These are phyloP conservation scores for Fusarium nurragi DNA, from an alignment of 2,329 filamentous ascomycete species.

Conservation along the genomic window DNA sequence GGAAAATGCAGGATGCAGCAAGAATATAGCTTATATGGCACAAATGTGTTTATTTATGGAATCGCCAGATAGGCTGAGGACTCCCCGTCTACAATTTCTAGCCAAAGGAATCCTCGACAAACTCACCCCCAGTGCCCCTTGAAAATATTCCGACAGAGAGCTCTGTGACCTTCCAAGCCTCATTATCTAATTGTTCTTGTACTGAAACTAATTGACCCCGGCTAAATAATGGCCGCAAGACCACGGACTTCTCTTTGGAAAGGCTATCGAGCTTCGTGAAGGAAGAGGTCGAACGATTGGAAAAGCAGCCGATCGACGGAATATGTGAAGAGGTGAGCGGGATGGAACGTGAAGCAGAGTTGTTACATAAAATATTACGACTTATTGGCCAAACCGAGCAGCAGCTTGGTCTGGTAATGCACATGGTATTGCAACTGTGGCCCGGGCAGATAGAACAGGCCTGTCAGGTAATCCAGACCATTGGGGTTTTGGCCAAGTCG, in stretches of 20 bases:
- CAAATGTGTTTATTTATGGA: neutral
- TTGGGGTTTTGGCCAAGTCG: slow-evolving; percentile 1
- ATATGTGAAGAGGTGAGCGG: neutral
- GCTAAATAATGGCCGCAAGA: neutral
- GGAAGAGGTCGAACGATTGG: neutral
- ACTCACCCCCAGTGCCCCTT: too few species aligned
- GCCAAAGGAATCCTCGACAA: too few species aligned
- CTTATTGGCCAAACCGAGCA: neutral
- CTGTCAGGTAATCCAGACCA: neutral
- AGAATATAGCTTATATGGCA: neutral
- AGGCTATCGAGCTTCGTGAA: neutral
- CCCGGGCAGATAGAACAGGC: rapidly evolving
- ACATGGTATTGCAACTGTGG: neutral
- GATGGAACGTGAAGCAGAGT: neutral
- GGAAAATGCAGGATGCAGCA: neutral
- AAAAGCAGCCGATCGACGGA: neutral
- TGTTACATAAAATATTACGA: neutral
- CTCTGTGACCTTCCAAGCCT: too few species aligned
- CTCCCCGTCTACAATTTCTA: too few species aligned
- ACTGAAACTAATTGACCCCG: too few species aligned
- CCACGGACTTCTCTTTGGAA: neutral
- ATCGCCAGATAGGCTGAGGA: neutral
- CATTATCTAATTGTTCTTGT: too few species aligned
- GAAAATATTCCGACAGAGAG: too few species aligned
- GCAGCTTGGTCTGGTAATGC: neutral